These are phyloP conservation scores for Ilex aquifolium DNA, from an alignment of 257 asterid genomes.

Conservation along the genomic window DNA sequence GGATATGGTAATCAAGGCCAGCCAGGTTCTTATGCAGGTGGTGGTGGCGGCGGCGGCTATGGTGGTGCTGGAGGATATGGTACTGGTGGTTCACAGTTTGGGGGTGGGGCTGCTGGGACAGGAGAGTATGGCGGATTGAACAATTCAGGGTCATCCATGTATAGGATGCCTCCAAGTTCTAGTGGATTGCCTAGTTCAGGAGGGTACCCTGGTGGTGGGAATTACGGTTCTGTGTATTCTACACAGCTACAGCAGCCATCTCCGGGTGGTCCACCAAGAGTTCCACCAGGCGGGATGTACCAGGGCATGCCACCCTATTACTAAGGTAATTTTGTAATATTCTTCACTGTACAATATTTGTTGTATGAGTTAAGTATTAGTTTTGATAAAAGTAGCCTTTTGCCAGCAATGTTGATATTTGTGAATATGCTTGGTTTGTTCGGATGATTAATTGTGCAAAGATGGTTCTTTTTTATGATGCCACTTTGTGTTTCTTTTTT, in stretches of 20 bases:
- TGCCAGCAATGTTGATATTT: too few relatives aligned
- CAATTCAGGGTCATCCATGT: conserved; percentile 33
- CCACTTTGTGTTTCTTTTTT: too few relatives aligned
- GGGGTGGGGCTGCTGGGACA: conserved; percentile 26
- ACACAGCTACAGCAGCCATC: conserved; percentile 57
- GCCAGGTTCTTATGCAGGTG: conserved; percentile 5
- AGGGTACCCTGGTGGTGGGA: conserved; percentile 68
- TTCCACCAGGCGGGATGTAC: conserved; percentile 59
- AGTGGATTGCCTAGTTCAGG: conserved; percentile 64
- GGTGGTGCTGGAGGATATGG: neutral
- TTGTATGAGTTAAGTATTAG: too few relatives aligned
- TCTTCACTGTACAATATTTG: neutral
- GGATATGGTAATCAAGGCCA: conserved; percentile 41
- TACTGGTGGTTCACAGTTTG: conserved; percentile 13
- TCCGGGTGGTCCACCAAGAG: conserved; percentile 45
- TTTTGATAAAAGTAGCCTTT: too few relatives aligned
- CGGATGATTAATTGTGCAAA: too few relatives aligned
- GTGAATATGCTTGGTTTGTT: too few relatives aligned
- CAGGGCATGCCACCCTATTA: conserved; percentile 86
- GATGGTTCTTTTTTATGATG: too few relatives aligned
- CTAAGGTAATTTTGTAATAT: conserved; percentile 46
- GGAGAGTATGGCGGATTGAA: conserved; percentile 56
- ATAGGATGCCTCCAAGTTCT: conserved; percentile 62
- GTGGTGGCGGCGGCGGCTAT: too few relatives aligned
- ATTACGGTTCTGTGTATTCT: conserved; percentile 53